Evolutionary conservation across 306 rosid genomes (phyloP).

Genomic region (Crotalaria pallida): DNA sequence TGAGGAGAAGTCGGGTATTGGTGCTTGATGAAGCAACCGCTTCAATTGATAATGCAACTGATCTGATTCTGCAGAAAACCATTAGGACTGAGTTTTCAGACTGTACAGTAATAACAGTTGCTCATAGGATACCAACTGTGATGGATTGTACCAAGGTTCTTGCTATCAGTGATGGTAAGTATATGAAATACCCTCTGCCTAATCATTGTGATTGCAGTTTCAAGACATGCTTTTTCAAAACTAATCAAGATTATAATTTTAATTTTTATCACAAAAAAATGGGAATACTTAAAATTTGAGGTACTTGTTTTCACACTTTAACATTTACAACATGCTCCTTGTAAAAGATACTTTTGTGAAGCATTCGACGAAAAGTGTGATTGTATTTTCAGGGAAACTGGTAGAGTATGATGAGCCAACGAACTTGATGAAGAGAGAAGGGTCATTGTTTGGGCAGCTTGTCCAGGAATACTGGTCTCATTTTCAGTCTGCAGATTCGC

Average conservation of each 20-base stretch:
- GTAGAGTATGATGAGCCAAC: conserved; percentile 68
- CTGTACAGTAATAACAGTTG: conserved; percentile 58
- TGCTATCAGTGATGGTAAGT: conserved; percentile 56
- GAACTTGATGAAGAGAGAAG: conserved; percentile 48
- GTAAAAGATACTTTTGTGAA: too few species aligned
- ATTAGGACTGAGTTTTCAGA: conserved; percentile 53
- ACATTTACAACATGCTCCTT: background rate
- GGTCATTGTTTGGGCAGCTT: conserved; percentile 48
- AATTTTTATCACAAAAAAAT: background rate
- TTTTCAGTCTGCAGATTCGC: conserved; percentile 42
- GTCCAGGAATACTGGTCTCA: conserved; percentile 75
- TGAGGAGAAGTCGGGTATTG: conserved; percentile 56
- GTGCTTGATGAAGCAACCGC: conserved; percentile 84
- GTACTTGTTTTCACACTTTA: background rate
- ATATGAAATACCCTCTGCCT: too few species aligned
- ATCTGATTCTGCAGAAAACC: conserved; percentile 66
- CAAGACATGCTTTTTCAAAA: too few species aligned
- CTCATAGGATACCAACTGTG: conserved; percentile 76
- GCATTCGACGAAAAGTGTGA: background rate
- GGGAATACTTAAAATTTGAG: background rate
- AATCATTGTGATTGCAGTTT: too few species aligned
- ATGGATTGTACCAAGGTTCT: conserved; percentile 75
- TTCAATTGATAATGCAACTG: conserved; percentile 67
- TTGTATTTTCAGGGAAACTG: conserved; percentile 42
- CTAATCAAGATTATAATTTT: too few species aligned